Evolutionary conservation across 2,329 filamentous ascomycete genomes (phyloP), one percentile per base, ranked within the genome.

Genomic region (Lecanoromycetidae sp.): DNA sequence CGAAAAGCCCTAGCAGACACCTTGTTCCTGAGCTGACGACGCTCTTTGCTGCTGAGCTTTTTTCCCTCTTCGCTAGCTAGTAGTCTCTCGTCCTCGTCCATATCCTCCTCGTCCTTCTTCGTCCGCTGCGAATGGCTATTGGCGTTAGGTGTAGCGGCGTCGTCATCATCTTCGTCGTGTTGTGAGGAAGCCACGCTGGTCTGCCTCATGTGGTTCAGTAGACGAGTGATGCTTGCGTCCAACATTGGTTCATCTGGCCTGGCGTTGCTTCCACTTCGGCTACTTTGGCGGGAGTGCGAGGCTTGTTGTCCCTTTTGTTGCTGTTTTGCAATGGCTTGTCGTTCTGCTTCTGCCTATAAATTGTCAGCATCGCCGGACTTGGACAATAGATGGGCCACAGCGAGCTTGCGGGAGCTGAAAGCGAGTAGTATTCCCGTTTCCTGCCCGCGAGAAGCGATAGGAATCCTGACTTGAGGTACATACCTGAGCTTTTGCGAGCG

Each of bases 11-110:
- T 86, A 53, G 91, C 91, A 34, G 91, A 98, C 4, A 98, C 91
- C 70, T 98, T 98, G 76, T 98, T 98, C 54, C 91, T 80, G n/a
- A 98, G 76, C 66, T 96, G 91, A 56, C 91, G 82, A 51, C 91
- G 82, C 68, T 96, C 88, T 70, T 96, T 96, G 72, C 87, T 94
- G 67, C 82, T 91, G n/a, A 98, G 76, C 72, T 95, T 95, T 80
- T 98, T 98, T 59, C 90, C 91, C 68, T 95, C 90, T 60, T 98
- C 91, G 52, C 87, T 95, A n/a, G 87, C 87, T 39, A 95, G 73
- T 8, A 95, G 73, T 56, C 86, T 77, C 72, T 96, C 91, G 58
- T 96, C 91, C 64, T 95, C 90, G 57, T 98, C 91, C 90, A 98
- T 96, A 44, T 96, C 90, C 52, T 95, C 88, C 59, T 96, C 88